Evolutionary conservation across 2,329 filamentous ascomycete genomes (phyloP).

Genomic region (Penicillium sp.): DNA sequence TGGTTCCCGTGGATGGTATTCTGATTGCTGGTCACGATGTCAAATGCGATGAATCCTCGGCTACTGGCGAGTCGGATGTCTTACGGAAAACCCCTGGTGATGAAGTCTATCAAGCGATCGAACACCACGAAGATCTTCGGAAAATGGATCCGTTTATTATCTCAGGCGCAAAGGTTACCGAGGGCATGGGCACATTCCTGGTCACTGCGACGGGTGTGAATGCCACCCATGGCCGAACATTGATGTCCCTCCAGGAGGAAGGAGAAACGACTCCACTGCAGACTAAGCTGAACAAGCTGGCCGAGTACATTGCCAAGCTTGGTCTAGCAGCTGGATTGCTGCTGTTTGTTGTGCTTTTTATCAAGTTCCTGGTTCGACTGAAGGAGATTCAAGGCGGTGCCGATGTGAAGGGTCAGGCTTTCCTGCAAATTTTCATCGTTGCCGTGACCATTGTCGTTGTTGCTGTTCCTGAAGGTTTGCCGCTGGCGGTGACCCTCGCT

Average conservation of each 20-base stretch:
- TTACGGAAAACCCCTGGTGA: conserved; percentile 66
- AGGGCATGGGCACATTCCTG: conserved; percentile 73
- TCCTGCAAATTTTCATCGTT: conserved; percentile 59
- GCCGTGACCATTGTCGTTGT: conserved; percentile 61
- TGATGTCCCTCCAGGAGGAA: conserved; percentile 75
- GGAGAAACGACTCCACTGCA: conserved; percentile 77
- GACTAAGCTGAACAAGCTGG: conserved; percentile 72
- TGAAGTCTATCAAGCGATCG: conserved; percentile 64
- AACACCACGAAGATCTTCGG: conserved; percentile 58
- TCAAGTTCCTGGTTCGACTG: conserved; percentile 69
- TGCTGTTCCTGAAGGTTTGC: conserved; percentile 61
- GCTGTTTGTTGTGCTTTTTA: conserved; percentile 75
- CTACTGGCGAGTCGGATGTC: conserved; percentile 73
- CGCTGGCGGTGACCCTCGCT: conserved; percentile 61
- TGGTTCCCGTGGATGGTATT: conserved; percentile 71
- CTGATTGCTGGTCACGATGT: conserved; percentile 65
- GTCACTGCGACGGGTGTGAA: conserved; percentile 73
- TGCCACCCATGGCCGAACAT: conserved; percentile 72
- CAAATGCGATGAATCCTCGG: conserved; percentile 72
- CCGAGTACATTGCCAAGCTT: conserved; percentile 76
- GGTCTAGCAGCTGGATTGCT: conserved; percentile 70
- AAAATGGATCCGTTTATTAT: conserved; percentile 79
- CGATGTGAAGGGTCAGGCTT: conserved; percentile 57
- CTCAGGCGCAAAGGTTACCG: conserved; percentile 73
- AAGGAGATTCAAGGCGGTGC: conserved; percentile 47